A percentile compares a stretch with the other conserved stretches of the same genome.
Conservation (phyloP, 2,329 filamentous ascomycete species). For the Periconia digitata region DNA sequence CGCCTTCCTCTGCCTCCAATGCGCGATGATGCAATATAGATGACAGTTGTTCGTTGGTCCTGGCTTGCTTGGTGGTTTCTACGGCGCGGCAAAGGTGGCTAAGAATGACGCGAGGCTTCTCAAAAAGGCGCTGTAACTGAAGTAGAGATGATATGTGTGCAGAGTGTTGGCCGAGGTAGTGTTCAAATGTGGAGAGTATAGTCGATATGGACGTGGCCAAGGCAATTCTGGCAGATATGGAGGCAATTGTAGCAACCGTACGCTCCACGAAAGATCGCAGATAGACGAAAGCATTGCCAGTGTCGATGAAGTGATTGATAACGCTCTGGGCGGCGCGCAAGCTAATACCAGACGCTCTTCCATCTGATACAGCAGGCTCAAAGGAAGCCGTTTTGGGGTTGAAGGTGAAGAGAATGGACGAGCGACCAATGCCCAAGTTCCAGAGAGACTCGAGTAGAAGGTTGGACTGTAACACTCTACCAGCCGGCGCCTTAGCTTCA, state of each 20-base stretch:
- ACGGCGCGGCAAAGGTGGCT: constrained; percentile 56
- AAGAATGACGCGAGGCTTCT: constrained; percentile 56
- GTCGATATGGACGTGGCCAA: constrained; percentile 44
- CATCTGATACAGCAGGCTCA: constrained; percentile 45
- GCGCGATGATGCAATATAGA: constrained; percentile 41
- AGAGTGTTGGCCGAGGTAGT: constrained; percentile 36
- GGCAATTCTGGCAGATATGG: constrained; percentile 45
- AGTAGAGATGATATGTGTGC: constrained; percentile 38
- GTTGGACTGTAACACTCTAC: constrained; percentile 41
- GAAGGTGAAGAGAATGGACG: constrained; percentile 71
- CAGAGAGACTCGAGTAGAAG: constrained; percentile 57
- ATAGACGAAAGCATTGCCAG: constrained; percentile 40
- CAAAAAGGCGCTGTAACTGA: constrained; percentile 44
- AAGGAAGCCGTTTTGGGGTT: constrained; percentile 58
- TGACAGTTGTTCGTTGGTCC: constrained; percentile 41
- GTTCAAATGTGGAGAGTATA: constrained; percentile 46
- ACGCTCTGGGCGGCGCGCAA: constrained; percentile 55
- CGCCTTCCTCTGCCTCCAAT: constrained; percentile 62
- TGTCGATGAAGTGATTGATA: constrained; percentile 46
- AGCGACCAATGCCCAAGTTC: constrained; percentile 68
- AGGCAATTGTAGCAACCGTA: constrained; percentile 36
- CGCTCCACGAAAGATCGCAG: constrained; percentile 41
- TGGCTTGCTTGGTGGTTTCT: constrained; percentile 46
- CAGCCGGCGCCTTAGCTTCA: constrained; percentile 44
- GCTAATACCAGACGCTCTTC: constrained; percentile 55